A percentile compares a stretch with the other conserved stretches of the same genome.
Conservation (phyloP, 2,329 filamentous ascomycete genomes). For the Sphaerulina vaccinii region DNA sequence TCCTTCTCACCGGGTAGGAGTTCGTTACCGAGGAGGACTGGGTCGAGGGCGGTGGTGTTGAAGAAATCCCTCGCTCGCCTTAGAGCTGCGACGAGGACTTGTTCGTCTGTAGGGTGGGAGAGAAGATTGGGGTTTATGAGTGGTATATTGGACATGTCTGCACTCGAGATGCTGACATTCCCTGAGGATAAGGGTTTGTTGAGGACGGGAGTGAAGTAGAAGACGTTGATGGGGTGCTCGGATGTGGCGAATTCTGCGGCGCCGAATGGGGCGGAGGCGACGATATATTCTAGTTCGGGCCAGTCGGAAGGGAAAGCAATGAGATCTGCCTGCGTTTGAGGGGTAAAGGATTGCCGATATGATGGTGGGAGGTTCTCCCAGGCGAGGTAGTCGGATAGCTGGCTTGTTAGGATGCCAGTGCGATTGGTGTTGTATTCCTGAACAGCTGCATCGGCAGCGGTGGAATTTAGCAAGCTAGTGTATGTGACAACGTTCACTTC, state of each 20-base stretch:
- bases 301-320: slow-evolving; percentile 11
- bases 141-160: slow-evolving; percentile 11
- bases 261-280: background rate
- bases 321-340: background rate
- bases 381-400: slow-evolving; percentile 10
- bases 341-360: slow-evolving; percentile 1
- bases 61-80: slow-evolving; percentile 37
- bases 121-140: slow-evolving; percentile 37
- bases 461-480: background rate
- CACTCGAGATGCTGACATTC: slow-evolving; percentile 12
- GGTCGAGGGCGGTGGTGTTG: slow-evolving; percentile 30
- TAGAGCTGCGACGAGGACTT: slow-evolving; percentile 36
- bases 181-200: slow-evolving; percentile 29
- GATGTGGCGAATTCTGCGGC: background rate
- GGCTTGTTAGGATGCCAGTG: slow-evolving; percentile 16
- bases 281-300: slow-evolving; percentile 13
- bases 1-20: no score
- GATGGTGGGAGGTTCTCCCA: slow-evolving; percentile 13
- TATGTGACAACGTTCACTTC: background rate
- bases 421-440: background rate
- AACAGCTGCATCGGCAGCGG: background rate
- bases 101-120: slow-evolving; percentile 33
- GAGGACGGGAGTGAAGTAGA: slow-evolving; percentile 17
- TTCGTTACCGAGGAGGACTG: slow-evolving; percentile 14
- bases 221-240: slow-evolving; percentile 1